Evolutionary conservation across 768 basidiomycete genomes (phyloP), one percentile per base, ranked within the genome.

Genomic region (Pisolithus tinctorius): DNA sequence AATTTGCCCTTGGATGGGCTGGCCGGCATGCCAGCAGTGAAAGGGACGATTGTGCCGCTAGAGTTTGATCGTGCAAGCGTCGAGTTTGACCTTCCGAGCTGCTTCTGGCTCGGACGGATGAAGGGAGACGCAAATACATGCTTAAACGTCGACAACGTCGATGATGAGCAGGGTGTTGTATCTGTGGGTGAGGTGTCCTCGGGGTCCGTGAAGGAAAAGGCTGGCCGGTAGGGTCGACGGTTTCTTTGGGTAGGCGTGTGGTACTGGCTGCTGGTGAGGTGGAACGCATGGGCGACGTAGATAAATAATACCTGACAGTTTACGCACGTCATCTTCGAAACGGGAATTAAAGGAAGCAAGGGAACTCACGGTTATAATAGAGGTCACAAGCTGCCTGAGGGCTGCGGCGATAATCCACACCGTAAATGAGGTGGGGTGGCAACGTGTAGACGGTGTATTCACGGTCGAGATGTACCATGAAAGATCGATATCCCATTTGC

Each of bases 401-500:
- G 76, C 56, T 0, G 81, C 72, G 8, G 81, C 71, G 39, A 69
- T 68, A 20, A 84, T 60, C 86, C 84, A 88, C 7, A 69, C 64
- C 1, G 71, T 67, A 74, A 79, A 82, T 3, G 58, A 4, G 27
- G 44, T 47, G 0, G 56, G 36, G 23, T 38, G 50, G 45, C 67
- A 69, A 4, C 51, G 45, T 9, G 54, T 49, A 2, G 54, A 31
- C 10, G 14, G n/a, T 45, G 64, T 49, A 44, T 54, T 55, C 42
- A 62, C 73, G 48, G 52, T 51, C 44, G 53, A 67, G 11, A 72
- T 69, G 4, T 79, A 75, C 87, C 87, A 89, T 9, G 82, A 67
- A 40, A 82, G 71, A 60, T 88, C 87, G 40, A 87, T 69, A 55
- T 86, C 82, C 68, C 84, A 72, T 42, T 68, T 65, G 53, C 87